Percentiles rank a stretch among this genome's conserved stretches.
These are phyloP conservation scores for Populus hybrid DNA, from an alignment of 441 rosid species.

Conservation along the genomic window DNA sequence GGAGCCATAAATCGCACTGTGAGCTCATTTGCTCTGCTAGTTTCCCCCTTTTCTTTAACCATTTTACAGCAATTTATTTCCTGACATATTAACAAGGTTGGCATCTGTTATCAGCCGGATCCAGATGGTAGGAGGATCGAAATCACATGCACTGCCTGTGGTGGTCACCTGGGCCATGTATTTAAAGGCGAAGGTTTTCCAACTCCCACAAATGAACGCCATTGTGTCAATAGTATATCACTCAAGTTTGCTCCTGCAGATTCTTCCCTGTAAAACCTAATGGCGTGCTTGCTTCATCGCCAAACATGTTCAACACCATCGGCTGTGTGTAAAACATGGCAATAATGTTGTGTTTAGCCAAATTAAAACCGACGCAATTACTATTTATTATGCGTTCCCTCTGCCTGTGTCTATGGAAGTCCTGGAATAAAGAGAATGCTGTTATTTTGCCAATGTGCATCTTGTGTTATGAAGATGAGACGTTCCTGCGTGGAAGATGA, in stretches of 20 bases:
- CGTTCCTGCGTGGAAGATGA: not conserved
- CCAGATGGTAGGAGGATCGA: conserved; percentile 85
- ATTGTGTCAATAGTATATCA: conserved; percentile 72
- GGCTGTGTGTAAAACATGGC: conserved; percentile 3
- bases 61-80: not conserved
- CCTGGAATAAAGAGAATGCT: not conserved
- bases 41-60: not conserved
- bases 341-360: conserved; percentile 5
- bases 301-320: not conserved
- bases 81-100: conserved; percentile 1
- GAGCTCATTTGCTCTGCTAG: conserved; percentile 24
- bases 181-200: conserved; percentile 90
- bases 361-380: not conserved
- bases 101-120: conserved; percentile 50
- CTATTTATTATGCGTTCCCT: not conserved
- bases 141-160: conserved; percentile 92
- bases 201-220: conserved; percentile 85
- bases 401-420: not conserved
- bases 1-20: conserved; percentile 77
- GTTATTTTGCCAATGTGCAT: not conserved
- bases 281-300: not conserved
- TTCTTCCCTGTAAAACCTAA: conserved; percentile 14
- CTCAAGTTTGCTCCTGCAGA: conserved; percentile 62
- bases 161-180: conserved; percentile 93
- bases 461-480: not conserved